phyloP scores from a whole-genome alignment of 306 rosid species.

The Trifolium pratense region DNA sequence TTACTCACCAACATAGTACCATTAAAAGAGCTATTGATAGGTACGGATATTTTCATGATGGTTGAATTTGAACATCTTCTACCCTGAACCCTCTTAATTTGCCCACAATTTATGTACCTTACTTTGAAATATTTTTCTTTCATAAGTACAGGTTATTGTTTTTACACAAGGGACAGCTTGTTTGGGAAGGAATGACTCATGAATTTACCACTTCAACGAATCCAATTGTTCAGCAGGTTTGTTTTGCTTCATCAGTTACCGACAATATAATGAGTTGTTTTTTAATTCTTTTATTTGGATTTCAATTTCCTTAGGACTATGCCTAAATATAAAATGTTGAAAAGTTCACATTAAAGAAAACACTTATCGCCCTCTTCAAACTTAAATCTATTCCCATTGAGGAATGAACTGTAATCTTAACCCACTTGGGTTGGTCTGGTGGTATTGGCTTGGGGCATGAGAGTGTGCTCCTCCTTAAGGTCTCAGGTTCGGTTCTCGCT shows the following conservation, averaged over 20 bases:
- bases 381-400: not conserved
- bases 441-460: too few relatives aligned
- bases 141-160: conserved; percentile 70
- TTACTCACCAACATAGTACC: conserved; percentile 98
- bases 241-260: conserved; percentile 3
- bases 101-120: conserved; percentile 17
- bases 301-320: conserved; percentile 12
- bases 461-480: too few relatives aligned
- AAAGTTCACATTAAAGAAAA: not conserved
- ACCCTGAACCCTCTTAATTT: conserved; percentile 6
- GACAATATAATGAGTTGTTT: conserved; percentile 7
- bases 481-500: too few relatives aligned
- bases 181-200: conserved; percentile 97
- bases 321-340: conserved; percentile 25
- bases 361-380: conserved; percentile 23
- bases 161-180: conserved; percentile 87
- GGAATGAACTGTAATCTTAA: conserved; percentile 6
- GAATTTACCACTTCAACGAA: conserved; percentile 82
- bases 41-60: conserved; percentile 46
- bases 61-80: conserved; percentile 17
- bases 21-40: conserved; percentile 95
- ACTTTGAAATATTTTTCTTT: conserved; percentile 26
- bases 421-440: too few relatives aligned
- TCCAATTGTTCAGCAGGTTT: conserved; percentile 94
- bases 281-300: conserved; percentile 22